Percentiles rank a stretch among this genome's conserved stretches.
phyloP scores from a whole-genome alignment of 2,329 filamentous ascomycete genomes.

The Zymoseptoria brevis region DNA sequence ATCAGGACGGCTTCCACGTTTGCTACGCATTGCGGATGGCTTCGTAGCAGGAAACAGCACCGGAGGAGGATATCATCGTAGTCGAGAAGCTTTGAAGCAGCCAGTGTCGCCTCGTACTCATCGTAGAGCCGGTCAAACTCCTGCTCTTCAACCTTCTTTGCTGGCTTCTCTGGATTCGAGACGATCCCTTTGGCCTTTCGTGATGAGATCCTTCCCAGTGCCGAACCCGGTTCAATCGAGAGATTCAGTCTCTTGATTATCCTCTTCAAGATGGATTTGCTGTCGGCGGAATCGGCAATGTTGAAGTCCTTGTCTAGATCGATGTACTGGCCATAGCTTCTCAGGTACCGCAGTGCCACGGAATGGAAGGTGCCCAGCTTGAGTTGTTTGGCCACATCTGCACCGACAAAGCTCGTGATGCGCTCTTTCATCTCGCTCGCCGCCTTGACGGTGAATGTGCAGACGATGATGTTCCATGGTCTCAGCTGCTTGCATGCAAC shows the following conservation, averaged over 20 bases:
- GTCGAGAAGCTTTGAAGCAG: constrained; percentile 73
- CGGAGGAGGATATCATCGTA: constrained; percentile 87
- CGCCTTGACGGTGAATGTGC: constrained; percentile 95
- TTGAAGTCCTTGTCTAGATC: constrained; percentile 76
- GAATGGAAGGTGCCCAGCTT: constrained; percentile 93
- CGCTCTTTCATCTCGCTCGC: constrained; percentile 88
- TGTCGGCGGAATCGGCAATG: constrained; percentile 81
- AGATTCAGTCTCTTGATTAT: constrained; percentile 69
- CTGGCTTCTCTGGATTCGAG: constrained; percentile 38
- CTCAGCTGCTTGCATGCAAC: constrained; percentile 62
- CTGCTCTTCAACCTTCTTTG: constrained; percentile 46
- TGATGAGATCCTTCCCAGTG: constrained; percentile 65
- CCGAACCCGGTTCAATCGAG: constrained; percentile 59
- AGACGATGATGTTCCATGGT: constrained; percentile 85
- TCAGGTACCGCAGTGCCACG: constrained; percentile 76
- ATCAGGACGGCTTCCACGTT: constrained; percentile 89
- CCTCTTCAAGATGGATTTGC: constrained; percentile 67
- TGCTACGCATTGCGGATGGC: constrained; percentile 69
- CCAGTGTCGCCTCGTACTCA: constrained; percentile 71
- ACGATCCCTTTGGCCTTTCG: constrained; percentile 51
- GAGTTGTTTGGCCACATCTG: constrained; percentile 64
- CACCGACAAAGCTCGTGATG: constrained; percentile 72
- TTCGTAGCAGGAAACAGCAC: constrained; percentile 69
- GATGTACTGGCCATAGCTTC: constrained; percentile 75
- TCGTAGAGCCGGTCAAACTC: constrained; percentile 61